These are phyloP conservation scores for Papiliotrema terrestris DNA, from an alignment of 1,284 basidiomycete genomes.

Conservation along the genomic window DNA sequence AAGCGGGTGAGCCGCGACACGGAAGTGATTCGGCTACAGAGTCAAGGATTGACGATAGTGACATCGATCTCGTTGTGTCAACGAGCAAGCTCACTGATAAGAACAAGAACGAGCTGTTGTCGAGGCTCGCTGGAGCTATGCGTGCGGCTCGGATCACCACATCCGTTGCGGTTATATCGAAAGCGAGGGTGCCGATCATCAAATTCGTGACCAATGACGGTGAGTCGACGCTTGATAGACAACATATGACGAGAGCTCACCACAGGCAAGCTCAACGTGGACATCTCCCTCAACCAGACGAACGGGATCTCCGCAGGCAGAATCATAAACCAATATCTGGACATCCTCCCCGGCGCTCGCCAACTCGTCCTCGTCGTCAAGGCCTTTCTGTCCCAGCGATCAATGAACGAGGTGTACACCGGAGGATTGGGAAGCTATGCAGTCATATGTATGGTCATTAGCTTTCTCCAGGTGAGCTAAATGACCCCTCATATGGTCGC, in stretches of 20 bases:
- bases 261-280: slow-evolving; percentile 72
- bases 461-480: slow-evolving; percentile 73
- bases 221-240: neutral
- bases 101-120: slow-evolving; percentile 45
- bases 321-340: slow-evolving; percentile 77
- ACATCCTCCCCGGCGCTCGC: slow-evolving; percentile 69
- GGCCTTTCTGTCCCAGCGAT: slow-evolving; percentile 80
- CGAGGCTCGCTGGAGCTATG: slow-evolving; percentile 49
- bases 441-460: slow-evolving; percentile 88
- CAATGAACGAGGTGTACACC: slow-evolving; percentile 95
- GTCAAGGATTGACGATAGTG: slow-evolving; percentile 37
- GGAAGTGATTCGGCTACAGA: neutral
- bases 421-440: slow-evolving; percentile 93
- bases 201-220: slow-evolving; percentile 37
- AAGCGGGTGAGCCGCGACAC: slow-evolving; percentile 64
- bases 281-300: slow-evolving; percentile 83
- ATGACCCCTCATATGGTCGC: neutral
- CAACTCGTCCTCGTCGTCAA: slow-evolving; percentile 84
- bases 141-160: slow-evolving; percentile 53
- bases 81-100: slow-evolving; percentile 42
- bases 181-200: slow-evolving; percentile 66
- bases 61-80: slow-evolving; percentile 58
- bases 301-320: slow-evolving; percentile 78
- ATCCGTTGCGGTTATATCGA: slow-evolving; percentile 75
- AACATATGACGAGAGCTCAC: neutral